Percentiles rank a stretch among this genome's conserved stretches.
Evolutionary conservation across 495 filamentous ascomycete species (phyloP).

Genomic region (Aspergillus saccharolyticus): DNA sequence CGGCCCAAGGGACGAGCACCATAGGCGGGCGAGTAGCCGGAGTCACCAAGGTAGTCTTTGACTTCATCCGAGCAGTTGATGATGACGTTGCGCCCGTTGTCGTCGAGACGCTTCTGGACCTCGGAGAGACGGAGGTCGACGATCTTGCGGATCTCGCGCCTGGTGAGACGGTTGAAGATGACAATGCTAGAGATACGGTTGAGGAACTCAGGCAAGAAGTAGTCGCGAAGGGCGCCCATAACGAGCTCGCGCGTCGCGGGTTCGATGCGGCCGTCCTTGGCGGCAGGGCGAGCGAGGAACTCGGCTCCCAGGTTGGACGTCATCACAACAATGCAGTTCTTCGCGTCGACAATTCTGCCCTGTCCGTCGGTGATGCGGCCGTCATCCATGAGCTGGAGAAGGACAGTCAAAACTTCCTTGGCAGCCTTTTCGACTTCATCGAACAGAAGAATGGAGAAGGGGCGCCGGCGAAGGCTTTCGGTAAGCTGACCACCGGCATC

Average conservation of each 20-base stretch:
- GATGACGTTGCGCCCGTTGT: conserved; percentile 74
- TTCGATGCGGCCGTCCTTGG: conserved; percentile 79
- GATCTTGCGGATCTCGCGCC: conserved; percentile 85
- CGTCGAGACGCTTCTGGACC: conserved; percentile 79
- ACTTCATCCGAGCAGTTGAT: conserved; percentile 76
- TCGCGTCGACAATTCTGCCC: conserved; percentile 87
- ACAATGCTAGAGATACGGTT: conserved; percentile 93
- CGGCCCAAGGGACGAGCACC: conserved; percentile 83
- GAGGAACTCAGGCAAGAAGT: conserved; percentile 97
- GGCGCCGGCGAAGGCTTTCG: conserved; percentile 83
- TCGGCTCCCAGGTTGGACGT: conserved; percentile 96
- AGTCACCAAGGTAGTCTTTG: conserved; percentile 80
- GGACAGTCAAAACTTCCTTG: conserved; percentile 93
- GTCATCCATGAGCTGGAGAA: conserved; percentile 98
- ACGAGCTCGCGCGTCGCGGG: conserved; percentile 82
- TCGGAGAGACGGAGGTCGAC: conserved; percentile 86
- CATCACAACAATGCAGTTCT: conserved; percentile 99
- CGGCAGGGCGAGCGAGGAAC: conserved; percentile 73
- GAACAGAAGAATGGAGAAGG: conserved; percentile 96
- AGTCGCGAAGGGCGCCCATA: conserved; percentile 80
- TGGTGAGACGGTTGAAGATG: conserved; percentile 96
- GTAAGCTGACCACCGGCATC: conserved; percentile 95
- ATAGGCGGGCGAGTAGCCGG: conserved; percentile 91
- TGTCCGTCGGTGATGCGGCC: conserved; percentile 98
- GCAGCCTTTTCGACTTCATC: conserved; percentile 98